These are phyloP conservation scores for Protea cynaroides DNA, from an alignment of 164 flowering plant genomes.

Conservation along the genomic window DNA sequence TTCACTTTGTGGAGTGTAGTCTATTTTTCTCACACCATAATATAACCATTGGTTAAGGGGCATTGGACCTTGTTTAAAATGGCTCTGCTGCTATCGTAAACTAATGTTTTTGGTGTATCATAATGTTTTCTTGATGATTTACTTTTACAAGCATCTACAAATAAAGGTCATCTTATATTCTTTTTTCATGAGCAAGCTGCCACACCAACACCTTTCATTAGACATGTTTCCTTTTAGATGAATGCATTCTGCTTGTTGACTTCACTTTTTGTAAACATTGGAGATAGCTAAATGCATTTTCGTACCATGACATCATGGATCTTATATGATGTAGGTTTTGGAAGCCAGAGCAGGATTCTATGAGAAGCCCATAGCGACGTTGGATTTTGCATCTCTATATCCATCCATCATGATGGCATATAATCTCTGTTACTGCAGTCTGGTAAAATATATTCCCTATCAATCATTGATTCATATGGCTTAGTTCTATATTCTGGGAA, in stretches of 20 bases:
- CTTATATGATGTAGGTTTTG: constrained; percentile 57
- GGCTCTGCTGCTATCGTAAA: too few relatives aligned
- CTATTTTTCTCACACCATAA: too few relatives aligned
- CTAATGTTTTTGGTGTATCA: not conserved
- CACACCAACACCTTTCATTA: not conserved
- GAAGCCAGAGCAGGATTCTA: constrained; percentile 88
- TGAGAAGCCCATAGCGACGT: constrained; percentile 96
- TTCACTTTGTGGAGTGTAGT: too few relatives aligned
- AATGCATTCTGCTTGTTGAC: too few relatives aligned
- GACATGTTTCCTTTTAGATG: not conserved
- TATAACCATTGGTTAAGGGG: too few relatives aligned
- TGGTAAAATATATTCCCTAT: constrained; percentile 42
- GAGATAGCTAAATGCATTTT: not conserved
- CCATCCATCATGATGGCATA: constrained; percentile 99
- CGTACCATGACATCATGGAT: constrained; percentile 12
- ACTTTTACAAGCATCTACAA: not conserved
- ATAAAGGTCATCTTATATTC: too few relatives aligned
- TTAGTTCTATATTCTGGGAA: not conserved
- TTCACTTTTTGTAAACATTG: too few relatives aligned
- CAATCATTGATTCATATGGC: not conserved
- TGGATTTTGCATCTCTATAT: constrained; percentile 98
- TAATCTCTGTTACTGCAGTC: constrained; percentile 93
- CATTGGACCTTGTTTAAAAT: too few relatives aligned
- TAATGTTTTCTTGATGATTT: not conserved
- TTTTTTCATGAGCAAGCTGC: not conserved